Conservation (phyloP, 768 basidiomycete genomes). For the Russula griseocarnosa region DNA sequence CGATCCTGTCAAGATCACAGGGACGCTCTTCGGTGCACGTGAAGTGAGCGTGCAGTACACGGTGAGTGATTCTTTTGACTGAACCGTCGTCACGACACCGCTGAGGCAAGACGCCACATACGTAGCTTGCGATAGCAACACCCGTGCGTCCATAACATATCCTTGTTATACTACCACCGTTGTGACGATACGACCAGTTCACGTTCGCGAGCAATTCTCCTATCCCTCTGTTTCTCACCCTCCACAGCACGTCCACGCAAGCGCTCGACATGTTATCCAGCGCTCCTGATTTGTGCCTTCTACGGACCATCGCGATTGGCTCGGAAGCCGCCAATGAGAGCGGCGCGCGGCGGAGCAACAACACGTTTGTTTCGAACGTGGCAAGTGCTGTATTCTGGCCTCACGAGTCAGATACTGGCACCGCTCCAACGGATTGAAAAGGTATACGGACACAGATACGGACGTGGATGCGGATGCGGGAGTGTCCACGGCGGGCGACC, state of each 20-base stretch:
- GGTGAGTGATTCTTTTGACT: constrained; percentile 31
- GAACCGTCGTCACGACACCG: background rate
- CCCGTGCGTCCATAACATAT: constrained; percentile 36
- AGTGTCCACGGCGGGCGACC: background rate
- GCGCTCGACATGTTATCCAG: constrained; percentile 48
- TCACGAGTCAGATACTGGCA: constrained; percentile 35
- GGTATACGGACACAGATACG: background rate
- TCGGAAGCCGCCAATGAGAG: constrained; percentile 1
- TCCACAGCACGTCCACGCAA: constrained; percentile 44
- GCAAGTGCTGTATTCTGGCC: constrained; percentile 52
- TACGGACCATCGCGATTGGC: constrained; percentile 48
- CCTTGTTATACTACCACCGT: background rate
- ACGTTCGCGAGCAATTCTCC: constrained; percentile 49
- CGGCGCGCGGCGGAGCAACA: constrained; percentile 42
- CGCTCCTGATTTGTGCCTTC: constrained; percentile 42
- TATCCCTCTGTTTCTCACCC: constrained; percentile 48
- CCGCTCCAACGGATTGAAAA: constrained; percentile 15
- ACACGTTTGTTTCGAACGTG: constrained; percentile 42
- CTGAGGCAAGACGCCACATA: background rate
- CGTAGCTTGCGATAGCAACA: constrained; percentile 50
- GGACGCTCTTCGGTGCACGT: constrained; percentile 37
- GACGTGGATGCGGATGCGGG: too few relatives aligned
- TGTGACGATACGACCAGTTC: constrained; percentile 36
- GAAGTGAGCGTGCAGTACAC: constrained; percentile 33
- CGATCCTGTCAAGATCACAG: constrained; percentile 35